Conservation (phyloP, 345 rosid genomes). For the Punica granatum region DNA sequence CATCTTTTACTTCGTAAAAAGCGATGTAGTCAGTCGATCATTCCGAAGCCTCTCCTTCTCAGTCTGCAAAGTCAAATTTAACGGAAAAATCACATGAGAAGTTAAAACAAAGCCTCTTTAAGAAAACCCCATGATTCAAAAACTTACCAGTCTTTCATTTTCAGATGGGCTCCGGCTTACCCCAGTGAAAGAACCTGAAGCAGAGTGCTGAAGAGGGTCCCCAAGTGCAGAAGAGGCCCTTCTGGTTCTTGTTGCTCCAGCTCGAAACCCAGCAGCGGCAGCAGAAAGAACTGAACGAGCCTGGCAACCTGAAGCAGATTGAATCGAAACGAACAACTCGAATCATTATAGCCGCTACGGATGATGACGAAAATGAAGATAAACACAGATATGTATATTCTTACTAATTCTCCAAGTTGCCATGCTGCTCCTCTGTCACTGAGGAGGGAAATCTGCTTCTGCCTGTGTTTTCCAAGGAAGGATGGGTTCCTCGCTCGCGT, state of each 20-base stretch:
- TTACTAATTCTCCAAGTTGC: background rate
- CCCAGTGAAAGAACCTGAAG: conserved; percentile 4
- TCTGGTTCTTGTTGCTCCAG: background rate
- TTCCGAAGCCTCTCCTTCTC: background rate
- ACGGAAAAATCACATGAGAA: background rate
- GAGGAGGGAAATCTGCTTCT: background rate
- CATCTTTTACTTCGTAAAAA: background rate
- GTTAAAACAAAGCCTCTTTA: background rate
- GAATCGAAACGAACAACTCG: background rate
- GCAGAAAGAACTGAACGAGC: background rate
- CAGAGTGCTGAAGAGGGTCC: background rate
- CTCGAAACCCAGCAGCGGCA: background rate
- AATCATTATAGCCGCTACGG: too few species aligned
- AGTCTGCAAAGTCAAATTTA: background rate
- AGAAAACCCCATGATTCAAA: background rate
- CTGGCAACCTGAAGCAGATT: conserved; percentile 9
- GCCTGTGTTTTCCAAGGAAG: background rate
- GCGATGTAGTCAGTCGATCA: background rate
- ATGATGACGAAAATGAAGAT: background rate
- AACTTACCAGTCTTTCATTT: background rate
- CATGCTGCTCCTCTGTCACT: background rate
- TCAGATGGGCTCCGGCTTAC: background rate
- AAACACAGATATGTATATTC: background rate
- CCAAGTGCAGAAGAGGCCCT: background rate
- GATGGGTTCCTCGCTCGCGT: background rate